Evolutionary conservation across 768 basidiomycete genomes (phyloP).

Genomic region (Tephrocybe sp.): DNA sequence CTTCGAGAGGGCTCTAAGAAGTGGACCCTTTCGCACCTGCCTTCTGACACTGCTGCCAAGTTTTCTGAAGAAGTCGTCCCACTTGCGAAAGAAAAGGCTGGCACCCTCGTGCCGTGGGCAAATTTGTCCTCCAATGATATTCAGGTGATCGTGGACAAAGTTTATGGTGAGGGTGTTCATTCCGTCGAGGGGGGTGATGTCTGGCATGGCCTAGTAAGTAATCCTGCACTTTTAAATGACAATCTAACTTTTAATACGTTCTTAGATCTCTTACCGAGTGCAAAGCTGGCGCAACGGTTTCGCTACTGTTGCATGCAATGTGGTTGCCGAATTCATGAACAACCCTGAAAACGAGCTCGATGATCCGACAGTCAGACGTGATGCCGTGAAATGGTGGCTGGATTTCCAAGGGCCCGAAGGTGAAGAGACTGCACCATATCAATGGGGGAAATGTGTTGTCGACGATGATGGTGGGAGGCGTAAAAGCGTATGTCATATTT

Average conservation of each 20-base stretch:
- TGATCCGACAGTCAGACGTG: neutral
- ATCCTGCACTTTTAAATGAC: neutral
- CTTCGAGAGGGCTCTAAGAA: neutral
- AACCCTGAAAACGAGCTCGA: neutral
- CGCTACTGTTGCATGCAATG: neutral
- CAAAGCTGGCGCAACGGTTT: constrained; percentile 1
- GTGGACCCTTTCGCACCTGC: neutral
- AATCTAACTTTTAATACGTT: neutral
- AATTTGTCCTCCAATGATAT: neutral
- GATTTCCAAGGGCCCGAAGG: neutral
- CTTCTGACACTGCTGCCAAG: neutral
- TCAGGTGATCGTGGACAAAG: neutral
- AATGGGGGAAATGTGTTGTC: neutral
- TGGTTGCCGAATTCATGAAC: neutral
- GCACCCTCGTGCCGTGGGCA: neutral
- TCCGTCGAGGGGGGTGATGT: neutral
- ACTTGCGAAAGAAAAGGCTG: neutral
- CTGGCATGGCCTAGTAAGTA: constrained; percentile 4
- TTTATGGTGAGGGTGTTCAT: neutral
- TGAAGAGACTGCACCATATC: neutral
- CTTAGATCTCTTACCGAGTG: neutral
- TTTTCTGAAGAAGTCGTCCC: neutral
- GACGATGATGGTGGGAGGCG: neutral
- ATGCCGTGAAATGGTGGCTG: neutral
- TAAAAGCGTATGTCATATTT: neutral